phyloP scores from a whole-genome alignment of 306 rosid species.

The Citrullus colocynthis region DNA sequence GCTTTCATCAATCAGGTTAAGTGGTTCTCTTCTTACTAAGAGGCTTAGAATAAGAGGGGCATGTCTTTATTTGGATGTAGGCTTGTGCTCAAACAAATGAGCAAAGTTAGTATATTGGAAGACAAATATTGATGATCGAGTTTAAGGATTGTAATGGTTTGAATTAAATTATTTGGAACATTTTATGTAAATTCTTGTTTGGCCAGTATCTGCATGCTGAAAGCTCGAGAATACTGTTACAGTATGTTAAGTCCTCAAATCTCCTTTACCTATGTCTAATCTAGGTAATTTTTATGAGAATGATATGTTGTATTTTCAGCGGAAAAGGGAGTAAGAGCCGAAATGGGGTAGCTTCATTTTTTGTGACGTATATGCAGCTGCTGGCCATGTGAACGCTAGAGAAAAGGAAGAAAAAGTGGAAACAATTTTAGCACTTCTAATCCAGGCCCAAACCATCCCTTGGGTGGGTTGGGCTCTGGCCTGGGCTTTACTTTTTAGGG shows the following conservation, averaged over 20 bases:
- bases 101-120: not conserved
- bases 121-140: not conserved
- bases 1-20: too few species aligned
- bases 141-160: not conserved
- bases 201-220: not conserved
- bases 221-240: not conserved
- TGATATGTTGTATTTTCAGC: too few species aligned
- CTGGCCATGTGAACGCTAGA: too few species aligned
- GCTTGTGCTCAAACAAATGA: not conserved
- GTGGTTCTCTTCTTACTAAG: conserved; percentile 6
- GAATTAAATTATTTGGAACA: not conserved
- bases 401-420: too few species aligned
- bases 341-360: too few species aligned
- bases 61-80: not conserved
- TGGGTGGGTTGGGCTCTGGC: too few species aligned
- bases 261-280: not conserved
- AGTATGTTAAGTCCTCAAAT: not conserved
- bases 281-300: too few species aligned
- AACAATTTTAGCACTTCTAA: too few species aligned
- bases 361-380: too few species aligned
- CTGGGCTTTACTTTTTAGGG: too few species aligned
- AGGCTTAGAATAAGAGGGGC: not conserved
- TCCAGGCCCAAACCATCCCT: too few species aligned
- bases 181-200: not conserved
- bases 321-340: too few species aligned